Evolutionary conservation across 345 rosid genomes (phyloP).

Genomic region (Aurinia saxatilis): DNA sequence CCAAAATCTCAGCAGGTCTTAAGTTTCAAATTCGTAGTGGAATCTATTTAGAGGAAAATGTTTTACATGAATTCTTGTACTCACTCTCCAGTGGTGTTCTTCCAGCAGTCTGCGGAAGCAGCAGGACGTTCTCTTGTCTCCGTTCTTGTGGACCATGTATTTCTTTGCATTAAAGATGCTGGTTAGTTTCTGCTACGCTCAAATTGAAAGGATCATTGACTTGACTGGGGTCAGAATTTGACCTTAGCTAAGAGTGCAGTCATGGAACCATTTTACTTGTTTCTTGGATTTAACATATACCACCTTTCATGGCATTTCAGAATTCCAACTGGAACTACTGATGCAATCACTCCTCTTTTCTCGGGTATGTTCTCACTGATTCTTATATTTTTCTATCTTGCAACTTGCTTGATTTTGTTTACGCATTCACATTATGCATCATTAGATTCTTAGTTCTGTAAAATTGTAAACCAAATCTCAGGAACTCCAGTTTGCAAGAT

Average conservation of each 20-base stretch:
- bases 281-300: constrained; percentile 8
- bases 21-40: background rate
- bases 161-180: constrained; percentile 89
- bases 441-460: constrained; percentile 6
- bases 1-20: constrained; percentile 78
- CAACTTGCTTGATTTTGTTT: constrained; percentile 11
- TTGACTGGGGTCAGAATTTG: constrained; percentile 4
- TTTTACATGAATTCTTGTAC: background rate
- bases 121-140: constrained; percentile 89
- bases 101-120: constrained; percentile 77
- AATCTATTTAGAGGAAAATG: background rate
- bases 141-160: constrained; percentile 91
- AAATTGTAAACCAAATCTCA: background rate
- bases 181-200: constrained; percentile 45
- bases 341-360: constrained; percentile 95
- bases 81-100: constrained; percentile 24
- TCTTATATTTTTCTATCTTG: constrained; percentile 13
- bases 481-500: background rate
- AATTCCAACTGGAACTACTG: constrained; percentile 88
- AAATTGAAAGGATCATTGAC: background rate
- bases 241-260: background rate
- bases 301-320: constrained; percentile 42
- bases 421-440: constrained; percentile 4
- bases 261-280: constrained; percentile 3
- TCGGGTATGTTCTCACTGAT: constrained; percentile 49